Evolutionary conservation across 306 rosid genomes (phyloP).

Genomic region (Pueraria montana): DNA sequence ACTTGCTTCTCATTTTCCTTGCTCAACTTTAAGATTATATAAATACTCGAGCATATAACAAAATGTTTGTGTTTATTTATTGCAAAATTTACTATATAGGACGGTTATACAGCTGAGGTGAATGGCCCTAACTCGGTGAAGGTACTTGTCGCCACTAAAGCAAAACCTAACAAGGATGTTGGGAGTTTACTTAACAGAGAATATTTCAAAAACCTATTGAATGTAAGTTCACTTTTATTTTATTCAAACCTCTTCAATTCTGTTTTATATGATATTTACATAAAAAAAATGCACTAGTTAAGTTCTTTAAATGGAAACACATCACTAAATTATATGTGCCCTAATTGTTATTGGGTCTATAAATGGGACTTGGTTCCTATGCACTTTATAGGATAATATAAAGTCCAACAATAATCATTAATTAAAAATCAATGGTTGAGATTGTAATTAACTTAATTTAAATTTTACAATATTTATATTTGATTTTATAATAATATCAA

Average conservation of each 20-base stretch:
- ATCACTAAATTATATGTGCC: not conserved
- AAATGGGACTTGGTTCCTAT: not conserved
- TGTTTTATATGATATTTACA: not conserved
- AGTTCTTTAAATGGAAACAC: constrained; percentile 9
- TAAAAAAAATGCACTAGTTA: not conserved
- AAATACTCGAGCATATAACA: not conserved
- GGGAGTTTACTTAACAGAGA: constrained; percentile 72
- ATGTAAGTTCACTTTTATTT: constrained; percentile 56
- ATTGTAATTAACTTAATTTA: no score
- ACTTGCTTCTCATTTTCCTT: constrained; percentile 31
- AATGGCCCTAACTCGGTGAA: constrained; percentile 71
- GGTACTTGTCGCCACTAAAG: constrained; percentile 89
- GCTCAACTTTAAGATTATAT: not conserved
- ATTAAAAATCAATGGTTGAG: no score
- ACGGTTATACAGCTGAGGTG: constrained; percentile 80
- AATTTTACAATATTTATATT: no score
- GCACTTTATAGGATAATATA: no score
- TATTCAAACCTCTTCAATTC: constrained; percentile 1
- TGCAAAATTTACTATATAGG: constrained; percentile 61
- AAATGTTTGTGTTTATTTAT: constrained; percentile 19
- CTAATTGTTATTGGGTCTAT: not conserved
- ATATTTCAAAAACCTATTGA: constrained; percentile 73
- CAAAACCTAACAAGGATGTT: constrained; percentile 69
- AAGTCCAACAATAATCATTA: no score
- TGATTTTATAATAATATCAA: not conserved